phyloP scores from a whole-genome alignment of 371 early-diverging fungal genomes.

The Blakeslea trispora region DNA sequence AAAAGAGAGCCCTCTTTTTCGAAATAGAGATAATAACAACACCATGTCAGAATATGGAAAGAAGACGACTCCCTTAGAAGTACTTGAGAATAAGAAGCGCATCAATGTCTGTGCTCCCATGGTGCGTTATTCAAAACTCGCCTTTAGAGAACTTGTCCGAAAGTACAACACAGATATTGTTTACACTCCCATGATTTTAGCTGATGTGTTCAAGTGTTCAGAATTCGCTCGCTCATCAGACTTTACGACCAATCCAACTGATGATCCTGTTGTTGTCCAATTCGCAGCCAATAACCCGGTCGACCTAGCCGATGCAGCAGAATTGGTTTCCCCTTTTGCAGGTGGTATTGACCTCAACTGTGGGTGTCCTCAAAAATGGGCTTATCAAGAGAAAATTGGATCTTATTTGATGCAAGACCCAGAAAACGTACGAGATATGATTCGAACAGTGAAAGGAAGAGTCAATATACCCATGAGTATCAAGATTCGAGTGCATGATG shows the following conservation, averaged over 20 bases:
- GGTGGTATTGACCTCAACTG: conserved; percentile 86
- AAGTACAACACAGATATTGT: conserved; percentile 91
- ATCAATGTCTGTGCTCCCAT: conserved; percentile 92
- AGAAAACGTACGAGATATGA: conserved; percentile 82
- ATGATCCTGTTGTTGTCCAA: conserved; percentile 90
- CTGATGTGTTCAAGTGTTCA: conserved; percentile 89
- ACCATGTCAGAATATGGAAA: neutral
- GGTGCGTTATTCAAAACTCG: conserved; percentile 96
- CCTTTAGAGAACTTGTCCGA: conserved; percentile 89
- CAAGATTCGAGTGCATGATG: conserved; percentile 79
- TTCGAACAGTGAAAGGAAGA: conserved; percentile 66
- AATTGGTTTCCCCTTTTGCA: conserved; percentile 79
- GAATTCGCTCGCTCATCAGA: conserved; percentile 80
- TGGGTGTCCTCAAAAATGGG: conserved; percentile 91
- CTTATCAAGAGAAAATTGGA: conserved; percentile 80
- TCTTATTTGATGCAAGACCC: conserved; percentile 78
- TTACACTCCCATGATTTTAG: conserved; percentile 98
- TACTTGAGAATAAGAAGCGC: conserved; percentile 55
- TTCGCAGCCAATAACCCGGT: conserved; percentile 86
- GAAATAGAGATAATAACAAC: neutral
- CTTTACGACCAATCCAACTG: conserved; percentile 74
- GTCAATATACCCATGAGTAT: conserved; percentile 75
- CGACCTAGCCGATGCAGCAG: conserved; percentile 86
- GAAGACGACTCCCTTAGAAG: conserved; percentile 34
- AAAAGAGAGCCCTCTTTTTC: too few species aligned